A percentile compares a stretch with the other conserved stretches of the same genome.
Conservation (phyloP, 768 basidiomycete genomes). For the Mycena metata region DNA sequence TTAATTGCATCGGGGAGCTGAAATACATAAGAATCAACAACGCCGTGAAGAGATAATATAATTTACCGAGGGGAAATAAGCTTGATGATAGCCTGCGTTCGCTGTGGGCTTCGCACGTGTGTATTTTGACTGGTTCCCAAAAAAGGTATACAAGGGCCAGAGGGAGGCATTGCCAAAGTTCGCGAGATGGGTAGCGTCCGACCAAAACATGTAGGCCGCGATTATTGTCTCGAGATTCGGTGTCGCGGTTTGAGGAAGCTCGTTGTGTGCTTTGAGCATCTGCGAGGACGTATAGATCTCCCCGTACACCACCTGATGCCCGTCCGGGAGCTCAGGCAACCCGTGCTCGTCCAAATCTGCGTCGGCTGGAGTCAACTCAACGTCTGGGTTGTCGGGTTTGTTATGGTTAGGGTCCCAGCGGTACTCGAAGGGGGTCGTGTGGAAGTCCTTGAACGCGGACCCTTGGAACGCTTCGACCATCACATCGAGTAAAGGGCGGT, state of each 20-base stretch:
- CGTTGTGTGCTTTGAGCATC: conserved; percentile 34
- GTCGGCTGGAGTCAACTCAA: no score
- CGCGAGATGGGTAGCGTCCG: conserved; percentile 45
- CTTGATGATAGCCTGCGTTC: conserved; percentile 47
- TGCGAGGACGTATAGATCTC: conserved; percentile 35
- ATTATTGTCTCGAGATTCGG: conserved; percentile 38
- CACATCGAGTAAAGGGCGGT: conserved; percentile 35
- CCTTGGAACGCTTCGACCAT: conserved; percentile 32
- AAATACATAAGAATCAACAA: not conserved
- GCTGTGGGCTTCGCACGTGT: conserved; percentile 38
- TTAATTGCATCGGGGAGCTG: conserved; percentile 44
- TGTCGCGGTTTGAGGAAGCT: conserved; percentile 14
- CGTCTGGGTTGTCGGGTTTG: conserved; percentile 9
- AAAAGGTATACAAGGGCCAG: no score
- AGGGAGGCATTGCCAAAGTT: conserved; percentile 43
- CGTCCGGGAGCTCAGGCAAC: conserved; percentile 13
- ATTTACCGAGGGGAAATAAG: conserved; percentile 49
- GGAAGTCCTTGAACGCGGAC: conserved; percentile 10
- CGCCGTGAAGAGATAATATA: not conserved
- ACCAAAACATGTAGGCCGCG: conserved; percentile 45
- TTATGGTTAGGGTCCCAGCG: conserved; percentile 27
- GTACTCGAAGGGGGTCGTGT: conserved; percentile 34
- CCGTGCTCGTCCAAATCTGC: conserved; percentile 10
- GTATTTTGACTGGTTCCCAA: conserved; percentile 53
- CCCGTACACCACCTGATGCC: no score